Evolutionary conservation across 2,329 filamentous ascomycete species (phyloP).

Genomic region (Fusarium luffae): DNA sequence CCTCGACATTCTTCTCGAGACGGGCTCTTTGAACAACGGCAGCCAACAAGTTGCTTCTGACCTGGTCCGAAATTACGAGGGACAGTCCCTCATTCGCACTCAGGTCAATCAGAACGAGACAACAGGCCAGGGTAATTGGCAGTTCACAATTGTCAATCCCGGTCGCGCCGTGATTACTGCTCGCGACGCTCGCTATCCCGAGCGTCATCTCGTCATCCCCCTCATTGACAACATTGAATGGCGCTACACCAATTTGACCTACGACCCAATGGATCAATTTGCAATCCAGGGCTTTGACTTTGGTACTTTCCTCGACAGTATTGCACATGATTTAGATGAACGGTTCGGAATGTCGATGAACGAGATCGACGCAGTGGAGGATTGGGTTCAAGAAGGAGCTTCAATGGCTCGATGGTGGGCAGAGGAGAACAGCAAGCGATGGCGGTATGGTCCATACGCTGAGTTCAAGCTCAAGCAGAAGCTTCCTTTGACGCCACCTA

Average conservation of each 20-base stretch:
- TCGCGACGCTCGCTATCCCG: conserved; percentile 47
- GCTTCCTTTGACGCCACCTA: not conserved
- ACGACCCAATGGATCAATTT: conserved; percentile 43
- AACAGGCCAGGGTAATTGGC: conserved; percentile 47
- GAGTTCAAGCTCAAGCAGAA: conserved; percentile 4
- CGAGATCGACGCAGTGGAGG: conserved; percentile 34
- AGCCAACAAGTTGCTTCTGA: conserved; percentile 39
- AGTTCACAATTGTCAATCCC: conserved; percentile 50
- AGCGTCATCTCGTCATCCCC: conserved; percentile 48
- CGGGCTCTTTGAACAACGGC: conserved; percentile 42
- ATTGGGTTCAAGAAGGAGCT: conserved; percentile 49
- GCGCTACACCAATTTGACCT: conserved; percentile 46
- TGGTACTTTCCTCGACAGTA: conserved; percentile 34
- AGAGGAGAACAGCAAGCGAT: conserved; percentile 50
- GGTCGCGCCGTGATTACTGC: conserved; percentile 49
- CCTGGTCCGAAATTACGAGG: conserved; percentile 47
- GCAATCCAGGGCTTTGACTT: conserved; percentile 46
- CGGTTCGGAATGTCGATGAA: not conserved
- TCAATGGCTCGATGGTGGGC: conserved; percentile 50
- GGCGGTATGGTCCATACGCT: conserved; percentile 42
- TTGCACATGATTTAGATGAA: conserved; percentile 39
- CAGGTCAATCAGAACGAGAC: conserved; percentile 14
- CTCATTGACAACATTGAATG: conserved; percentile 49
- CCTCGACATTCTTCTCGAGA: conserved; percentile 49
- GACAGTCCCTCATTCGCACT: conserved; percentile 48